phyloP scores from a whole-genome alignment of 306 rosid species.

The Senna tora region DNA sequence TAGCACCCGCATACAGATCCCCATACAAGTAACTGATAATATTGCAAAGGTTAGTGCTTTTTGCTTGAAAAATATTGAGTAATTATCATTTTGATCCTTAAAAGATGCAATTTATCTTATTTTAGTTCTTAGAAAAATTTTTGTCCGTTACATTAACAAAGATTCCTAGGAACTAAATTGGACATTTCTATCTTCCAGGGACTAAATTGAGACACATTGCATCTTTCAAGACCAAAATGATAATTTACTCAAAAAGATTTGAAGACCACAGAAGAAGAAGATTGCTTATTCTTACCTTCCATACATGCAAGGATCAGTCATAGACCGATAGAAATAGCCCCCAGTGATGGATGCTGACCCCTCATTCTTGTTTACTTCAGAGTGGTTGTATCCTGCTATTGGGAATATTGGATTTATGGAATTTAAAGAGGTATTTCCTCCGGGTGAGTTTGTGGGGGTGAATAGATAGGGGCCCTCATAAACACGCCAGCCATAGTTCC shows the following conservation, averaged over 20 bases:
- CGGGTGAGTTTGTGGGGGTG: constrained; percentile 49
- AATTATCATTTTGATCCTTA: too few relatives aligned
- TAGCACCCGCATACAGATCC: constrained; percentile 74
- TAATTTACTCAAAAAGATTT: too few relatives aligned
- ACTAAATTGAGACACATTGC: too few relatives aligned
- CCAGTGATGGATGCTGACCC: constrained; percentile 90
- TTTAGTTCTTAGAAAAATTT: too few relatives aligned
- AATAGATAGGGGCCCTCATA: constrained; percentile 73
- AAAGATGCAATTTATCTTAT: too few relatives aligned
- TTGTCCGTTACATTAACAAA: too few relatives aligned
- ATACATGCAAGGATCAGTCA: constrained; percentile 86
- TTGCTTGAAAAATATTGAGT: too few relatives aligned
- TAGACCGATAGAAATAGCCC: constrained; percentile 85
- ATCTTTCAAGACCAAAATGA: too few relatives aligned
- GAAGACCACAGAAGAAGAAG: not conserved
- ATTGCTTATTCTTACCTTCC: constrained; percentile 70
- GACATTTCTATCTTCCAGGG: too few relatives aligned
- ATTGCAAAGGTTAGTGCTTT: constrained; percentile 3
- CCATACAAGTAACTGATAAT: constrained; percentile 59
- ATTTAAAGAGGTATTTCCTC: constrained; percentile 58
- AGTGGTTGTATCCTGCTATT: constrained; percentile 78
- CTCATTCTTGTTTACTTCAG: constrained; percentile 65
- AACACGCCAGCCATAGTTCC: constrained; percentile 94
- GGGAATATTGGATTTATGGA: constrained; percentile 71
- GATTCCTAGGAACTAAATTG: too few relatives aligned